Conservation (phyloP, 129 eudicot species). For the Saussurea involucrata region DNA sequence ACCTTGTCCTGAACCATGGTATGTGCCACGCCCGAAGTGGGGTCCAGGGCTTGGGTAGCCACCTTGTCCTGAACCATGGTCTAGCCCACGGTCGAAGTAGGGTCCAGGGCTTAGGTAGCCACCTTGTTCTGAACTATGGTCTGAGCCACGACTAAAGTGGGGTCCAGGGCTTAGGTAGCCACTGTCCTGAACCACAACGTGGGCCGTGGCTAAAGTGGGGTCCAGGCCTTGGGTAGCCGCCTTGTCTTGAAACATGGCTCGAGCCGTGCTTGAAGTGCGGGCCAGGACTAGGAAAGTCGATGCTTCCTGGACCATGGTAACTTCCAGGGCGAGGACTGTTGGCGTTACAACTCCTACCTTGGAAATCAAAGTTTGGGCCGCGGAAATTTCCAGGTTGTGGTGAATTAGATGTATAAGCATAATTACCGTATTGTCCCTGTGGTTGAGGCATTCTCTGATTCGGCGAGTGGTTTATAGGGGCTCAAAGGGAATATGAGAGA, state of each 20-base stretch:
- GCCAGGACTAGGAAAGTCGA: conserved; percentile 15
- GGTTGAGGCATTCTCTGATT: conserved; percentile 36
- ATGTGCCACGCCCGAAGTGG: too few species aligned
- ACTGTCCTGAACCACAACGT: conserved; percentile 21
- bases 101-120: too few species aligned
- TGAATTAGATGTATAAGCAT: conserved; percentile 32
- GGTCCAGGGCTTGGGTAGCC: too few species aligned
- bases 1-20: conserved; percentile 13
- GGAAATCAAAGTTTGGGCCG: conserved; percentile 28
- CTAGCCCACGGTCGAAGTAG: too few species aligned
- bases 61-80: too few species aligned
- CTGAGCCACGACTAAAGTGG: background rate
- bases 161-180: too few species aligned
- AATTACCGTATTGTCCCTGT: conserved; percentile 34
- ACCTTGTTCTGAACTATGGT: background rate
- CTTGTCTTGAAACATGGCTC: conserved; percentile 5
- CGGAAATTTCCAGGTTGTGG: conserved; percentile 33
- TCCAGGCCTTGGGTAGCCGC: conserved; percentile 2
- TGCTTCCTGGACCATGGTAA: conserved; percentile 17
- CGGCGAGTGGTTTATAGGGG: conserved; percentile 29
- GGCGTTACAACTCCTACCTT: conserved; percentile 26
- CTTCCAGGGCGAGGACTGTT: conserved; percentile 23
- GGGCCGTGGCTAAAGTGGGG: too few species aligned
- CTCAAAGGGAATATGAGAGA: conserved; percentile 37
- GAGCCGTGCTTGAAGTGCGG: conserved; percentile 21